phyloP scores from a whole-genome alignment of 2,329 filamentous ascomycete genomes.

The Xylariaceae sp. region DNA sequence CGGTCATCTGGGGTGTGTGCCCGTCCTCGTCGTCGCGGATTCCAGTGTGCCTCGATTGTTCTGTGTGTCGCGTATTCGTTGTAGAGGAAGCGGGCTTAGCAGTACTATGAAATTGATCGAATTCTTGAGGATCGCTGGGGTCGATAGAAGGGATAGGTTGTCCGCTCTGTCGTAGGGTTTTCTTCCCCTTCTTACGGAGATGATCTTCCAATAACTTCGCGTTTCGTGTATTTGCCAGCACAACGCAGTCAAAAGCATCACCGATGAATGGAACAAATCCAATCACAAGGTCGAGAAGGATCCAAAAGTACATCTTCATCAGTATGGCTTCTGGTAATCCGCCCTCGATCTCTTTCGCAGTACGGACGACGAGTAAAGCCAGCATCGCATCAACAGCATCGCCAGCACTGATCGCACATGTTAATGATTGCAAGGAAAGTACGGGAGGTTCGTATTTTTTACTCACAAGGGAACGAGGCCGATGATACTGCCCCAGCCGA shows the following conservation, averaged over 20 bases:
- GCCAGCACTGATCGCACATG: conserved; percentile 52
- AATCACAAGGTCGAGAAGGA: conserved; percentile 68
- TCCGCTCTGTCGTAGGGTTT: conserved; percentile 46
- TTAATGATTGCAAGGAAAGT: no score
- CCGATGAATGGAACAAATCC: conserved; percentile 73
- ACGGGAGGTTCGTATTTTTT: no score
- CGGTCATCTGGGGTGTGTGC: conserved; percentile 23
- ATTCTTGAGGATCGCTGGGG: conserved; percentile 51
- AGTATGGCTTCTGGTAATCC: conserved; percentile 62
- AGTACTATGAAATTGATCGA: conserved; percentile 37
- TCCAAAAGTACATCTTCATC: conserved; percentile 75
- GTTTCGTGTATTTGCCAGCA: conserved; percentile 74
- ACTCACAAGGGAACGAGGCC: conserved; percentile 77
- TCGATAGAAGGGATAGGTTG: conserved; percentile 45
- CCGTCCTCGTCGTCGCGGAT: no score
- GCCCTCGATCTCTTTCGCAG: conserved; percentile 70
- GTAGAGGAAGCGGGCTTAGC: conserved; percentile 11
- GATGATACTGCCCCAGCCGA: conserved; percentile 87
- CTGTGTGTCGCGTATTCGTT: conserved; percentile 7
- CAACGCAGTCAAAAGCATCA: conserved; percentile 69
- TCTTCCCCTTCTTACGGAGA: conserved; percentile 64
- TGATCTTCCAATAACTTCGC: conserved; percentile 65
- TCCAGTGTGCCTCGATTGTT: conserved; percentile 1
- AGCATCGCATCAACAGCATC: conserved; percentile 71
- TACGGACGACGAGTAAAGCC: conserved; percentile 69